Percentiles rank a stretch among this genome's conserved stretches.
phyloP scores from a whole-genome alignment of 768 basidiomycete species.

The Royoungia palumana region DNA sequence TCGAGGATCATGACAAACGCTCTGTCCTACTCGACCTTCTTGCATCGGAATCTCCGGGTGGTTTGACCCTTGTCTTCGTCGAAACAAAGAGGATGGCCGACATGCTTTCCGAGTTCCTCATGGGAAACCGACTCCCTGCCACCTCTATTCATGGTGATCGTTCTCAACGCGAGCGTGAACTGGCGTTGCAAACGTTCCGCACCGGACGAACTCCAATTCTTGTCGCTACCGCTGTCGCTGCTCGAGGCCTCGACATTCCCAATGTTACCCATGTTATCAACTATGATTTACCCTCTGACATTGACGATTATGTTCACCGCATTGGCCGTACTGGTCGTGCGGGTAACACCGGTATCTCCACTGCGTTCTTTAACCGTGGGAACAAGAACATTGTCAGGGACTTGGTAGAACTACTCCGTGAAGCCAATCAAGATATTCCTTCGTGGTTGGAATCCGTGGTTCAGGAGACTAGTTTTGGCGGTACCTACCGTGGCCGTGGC shows the following conservation, averaged over 20 bases:
- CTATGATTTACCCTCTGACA: conserved; percentile 96
- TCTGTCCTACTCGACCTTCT: conserved; percentile 95
- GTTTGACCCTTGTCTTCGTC: conserved; percentile 93
- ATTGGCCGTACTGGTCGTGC: conserved; percentile 99
- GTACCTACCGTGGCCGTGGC: conserved; percentile 54
- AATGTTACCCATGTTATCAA: conserved; percentile 99
- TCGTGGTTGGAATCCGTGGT: conserved; percentile 85
- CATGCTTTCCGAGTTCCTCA: conserved; percentile 94
- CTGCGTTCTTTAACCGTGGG: conserved; percentile 93
- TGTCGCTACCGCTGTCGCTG: conserved; percentile 98
- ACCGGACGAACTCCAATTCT: conserved; percentile 92
- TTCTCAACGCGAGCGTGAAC: conserved; percentile 96
- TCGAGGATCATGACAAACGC: conserved; percentile 95
- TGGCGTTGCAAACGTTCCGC: conserved; percentile 92
- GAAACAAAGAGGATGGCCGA: conserved; percentile 99
- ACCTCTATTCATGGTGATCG: conserved; percentile 99
- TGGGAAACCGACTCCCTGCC: conserved; percentile 75
- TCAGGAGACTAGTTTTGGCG: conserved; percentile 74
- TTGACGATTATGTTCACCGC: conserved; percentile 98
- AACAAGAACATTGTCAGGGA: conserved; percentile 93
- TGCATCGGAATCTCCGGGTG: conserved; percentile 63
- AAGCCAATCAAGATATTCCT: conserved; percentile 96
- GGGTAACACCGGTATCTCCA: conserved; percentile 93
- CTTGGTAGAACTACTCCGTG: conserved; percentile 87
- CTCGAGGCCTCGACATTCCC: conserved; percentile 98